Evolutionary conservation across 108 stramenopile genomes (phyloP), one percentile per base, ranked within the genome.

Genomic region (Pseudonitzschia delicatissima): DNA sequence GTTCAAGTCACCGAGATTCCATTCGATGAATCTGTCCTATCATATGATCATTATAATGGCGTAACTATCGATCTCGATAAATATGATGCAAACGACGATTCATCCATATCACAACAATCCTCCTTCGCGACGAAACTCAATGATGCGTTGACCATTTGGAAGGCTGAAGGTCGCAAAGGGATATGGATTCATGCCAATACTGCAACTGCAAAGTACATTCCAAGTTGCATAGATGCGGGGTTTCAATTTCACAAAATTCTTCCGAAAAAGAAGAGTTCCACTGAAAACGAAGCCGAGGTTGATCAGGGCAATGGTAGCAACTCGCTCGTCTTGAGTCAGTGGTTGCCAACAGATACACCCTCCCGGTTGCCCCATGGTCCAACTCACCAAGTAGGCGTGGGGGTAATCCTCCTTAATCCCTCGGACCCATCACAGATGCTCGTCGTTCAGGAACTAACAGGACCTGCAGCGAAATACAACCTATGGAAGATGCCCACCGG

Each of bases 401-500:
- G 91, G 6, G 85, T 77, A n/a, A 45, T 93, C 25, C 68, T 93
- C 0, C 52, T 93, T n/a, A 82, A 87, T 55, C 88, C 87, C 0
- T 31, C 31, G 13, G 78, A 80, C 36, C 59, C 64, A 29, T 77
- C 82, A 6, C 71, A 85, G 69, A 88, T 90, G 85, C 71, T 93
- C 39, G 87, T 78, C 1, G 91, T 93, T 4, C 80, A 84, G 57
- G 91, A 93, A 66, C 66, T 71, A 4, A 76, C 81, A 0, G 91
- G 91, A 15, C 91, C 91, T 1, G 87, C 91, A 3, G 88, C 91
- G 3, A 69, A 67, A 4, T 58, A 65, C 12, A 75, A 83, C 64
- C 64, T 93, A 62, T 90, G 88, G 88, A 86, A 87, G 67, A 87
- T 91, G 82, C 85, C 87, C 6, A 93, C 91, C 1, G 91, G 91